Base-by-base conservation (phyloP, 345 rosid genomes). In the Pistacia integerrima region DNA sequence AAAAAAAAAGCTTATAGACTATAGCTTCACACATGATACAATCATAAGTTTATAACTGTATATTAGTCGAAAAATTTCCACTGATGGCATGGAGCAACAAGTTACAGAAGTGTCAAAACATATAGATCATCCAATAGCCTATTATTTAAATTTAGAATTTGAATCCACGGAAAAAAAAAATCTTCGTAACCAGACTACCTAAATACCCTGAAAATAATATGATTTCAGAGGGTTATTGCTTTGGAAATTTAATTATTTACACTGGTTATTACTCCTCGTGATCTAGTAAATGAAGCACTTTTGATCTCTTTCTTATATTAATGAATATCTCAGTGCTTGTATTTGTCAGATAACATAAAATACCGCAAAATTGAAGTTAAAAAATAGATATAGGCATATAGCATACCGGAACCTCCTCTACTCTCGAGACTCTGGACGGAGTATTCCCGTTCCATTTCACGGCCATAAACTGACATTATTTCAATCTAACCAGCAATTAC, bases 391-490 rank as follows among this genome's bases (percentile, higher is more conserved):
- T 25, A 25, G 25, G 25, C 58, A 30, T 33, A 28, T 67, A 46
- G 36, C 80, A 68, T 87, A 92, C 98, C 97, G 4, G 98, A 91
- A 73, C 82, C 87, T 66, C 82, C 93, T 77, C 91, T 81, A 72
- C 91, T 91, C 0, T 88, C 78, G 82, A 92, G 88, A 80, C 82
- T 85, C 63, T 52, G 82, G 63, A 88, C 83, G 3, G 98, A 94
- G 90, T 68, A 73, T 71, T 86, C 82, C 64, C 92, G 84, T 80
- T 91, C 98, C 93, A 90, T 89, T 80, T 88, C 93, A 84, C 88
- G 94, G 11, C 82, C 87, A 20, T 87, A 90, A 81, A 91, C 94
- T 11, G 94, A 94, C 97, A 90, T 89, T 75, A 13, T 74, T 78
- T 72, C n/a, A 44, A 74, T 78, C 79, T 80, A 79, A 69, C 71